Base-by-base conservation (phyloP, 345 rosid species). In the Pistacia integerrima region DNA sequence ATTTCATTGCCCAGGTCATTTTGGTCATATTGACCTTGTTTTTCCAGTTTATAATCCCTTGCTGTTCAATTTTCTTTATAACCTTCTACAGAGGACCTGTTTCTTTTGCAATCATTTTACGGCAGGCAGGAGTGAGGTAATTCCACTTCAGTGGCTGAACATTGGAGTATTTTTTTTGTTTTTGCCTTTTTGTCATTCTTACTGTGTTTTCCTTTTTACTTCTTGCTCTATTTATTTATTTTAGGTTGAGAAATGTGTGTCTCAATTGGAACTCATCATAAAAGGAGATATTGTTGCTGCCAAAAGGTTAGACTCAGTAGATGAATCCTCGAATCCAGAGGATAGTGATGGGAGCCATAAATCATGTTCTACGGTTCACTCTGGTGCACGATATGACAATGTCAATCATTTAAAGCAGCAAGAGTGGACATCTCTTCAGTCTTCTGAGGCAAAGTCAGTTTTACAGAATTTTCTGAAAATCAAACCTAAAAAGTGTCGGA, bases 361-460 rank as follows among this genome's bases (percentile, higher is more conserved):
- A 68, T 87, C 87, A 64, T 71, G 81, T 67, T 82, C 86, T 55
- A 69, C 78, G 13, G 58, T 52, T 70, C 81, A 74, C 72, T 81
- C 90, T n/a, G 72, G 78, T 44, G 77, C 61, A 20, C 70, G 61
- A 28, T 67, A 56, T 73, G 82, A 81, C 46, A 78, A 75, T 70
- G 78, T 69, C 57, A 74, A 74, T 61, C 64, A 38, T 78, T 61
- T 30, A 57, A 80, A 79, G 70, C 81, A 60, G 12, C 79, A 76
- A 77, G 87, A 69, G 64, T 93, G 98, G 98, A 91, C 97, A 25
- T 90, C 98, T 63, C 97, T 94, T 82, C 98, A 93, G 88, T 86
- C 85, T 63, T 38, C 81, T 5, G 93, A 90, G 83, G 95, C 87
- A 36, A 87, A 81, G 74, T 80, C 84, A 25, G 80, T 90, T 74